Conservation (phyloP, 345 rosid species). For the Rhodamnia argentea region DNA sequence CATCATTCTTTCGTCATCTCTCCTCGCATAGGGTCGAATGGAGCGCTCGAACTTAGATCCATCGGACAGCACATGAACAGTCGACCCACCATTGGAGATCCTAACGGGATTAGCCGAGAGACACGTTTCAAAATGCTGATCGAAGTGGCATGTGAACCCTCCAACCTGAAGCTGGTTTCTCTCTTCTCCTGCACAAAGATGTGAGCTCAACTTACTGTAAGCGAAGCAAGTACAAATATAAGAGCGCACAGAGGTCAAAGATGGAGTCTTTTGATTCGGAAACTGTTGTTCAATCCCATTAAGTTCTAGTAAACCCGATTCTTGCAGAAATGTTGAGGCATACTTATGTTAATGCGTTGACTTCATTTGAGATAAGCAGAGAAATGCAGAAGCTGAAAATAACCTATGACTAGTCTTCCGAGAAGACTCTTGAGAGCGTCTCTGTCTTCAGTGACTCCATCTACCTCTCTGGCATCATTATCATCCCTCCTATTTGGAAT, state of each 20-base stretch:
- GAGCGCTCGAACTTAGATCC: not conserved
- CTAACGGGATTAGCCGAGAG: constrained; percentile 12
- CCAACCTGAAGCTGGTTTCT: constrained; percentile 1
- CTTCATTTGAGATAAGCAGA: not conserved
- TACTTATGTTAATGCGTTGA: not conserved
- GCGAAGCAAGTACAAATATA: not conserved
- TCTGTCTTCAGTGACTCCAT: not conserved
- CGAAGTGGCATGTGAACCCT: constrained; percentile 20
- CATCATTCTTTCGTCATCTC: constrained; percentile 9
- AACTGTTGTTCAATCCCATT: not conserved
- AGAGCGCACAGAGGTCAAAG: not conserved
- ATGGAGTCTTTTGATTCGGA: not conserved
- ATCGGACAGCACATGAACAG: constrained; percentile 8
- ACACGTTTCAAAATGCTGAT: constrained; percentile 13
- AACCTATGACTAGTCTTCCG: not conserved
- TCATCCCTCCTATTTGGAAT: not conserved
- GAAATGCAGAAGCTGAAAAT: not conserved
- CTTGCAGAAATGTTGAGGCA: not conserved
- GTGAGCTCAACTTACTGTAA: not conserved
- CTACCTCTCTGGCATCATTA: not conserved
- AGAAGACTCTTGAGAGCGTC: not conserved
- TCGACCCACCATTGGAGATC: constrained; percentile 6
- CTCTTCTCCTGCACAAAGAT: constrained; percentile 15
- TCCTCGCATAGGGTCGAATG: constrained; percentile 16
- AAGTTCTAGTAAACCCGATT: not conserved